Conservation (phyloP, 1,139 yeast species). For the Arxiozyma bovina region DNA sequence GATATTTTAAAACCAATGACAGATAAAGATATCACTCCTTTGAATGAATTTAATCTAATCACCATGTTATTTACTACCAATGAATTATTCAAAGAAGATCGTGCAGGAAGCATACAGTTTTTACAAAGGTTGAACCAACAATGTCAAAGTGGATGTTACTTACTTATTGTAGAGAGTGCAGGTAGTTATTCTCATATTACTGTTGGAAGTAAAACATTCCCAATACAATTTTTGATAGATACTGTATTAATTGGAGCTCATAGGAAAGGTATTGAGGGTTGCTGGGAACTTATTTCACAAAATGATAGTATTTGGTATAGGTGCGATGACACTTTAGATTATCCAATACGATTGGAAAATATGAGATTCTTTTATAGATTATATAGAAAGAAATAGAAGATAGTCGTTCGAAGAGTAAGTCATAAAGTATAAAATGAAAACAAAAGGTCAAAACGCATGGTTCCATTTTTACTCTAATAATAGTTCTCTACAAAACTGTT, state of each 20-base stretch:
- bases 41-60: constrained; percentile 37
- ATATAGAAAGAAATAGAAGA: constrained; percentile 41
- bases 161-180: constrained; percentile 77
- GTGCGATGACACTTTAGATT: constrained; percentile 44
- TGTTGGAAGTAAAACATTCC: constrained; percentile 67
- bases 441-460: not conserved
- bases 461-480: too few relatives aligned
- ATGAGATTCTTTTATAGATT: constrained; percentile 80
- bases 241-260: constrained; percentile 54
- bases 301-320: constrained; percentile 83
- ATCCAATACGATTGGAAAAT: constrained; percentile 69
- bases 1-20: constrained; percentile 38
- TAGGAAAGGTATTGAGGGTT: constrained; percentile 39
- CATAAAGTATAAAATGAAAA: too few relatives aligned
- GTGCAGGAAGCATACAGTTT: constrained; percentile 50
- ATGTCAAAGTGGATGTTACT: constrained; percentile 48
- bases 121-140: constrained; percentile 42
- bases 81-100: constrained; percentile 67
- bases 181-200: constrained; percentile 80
- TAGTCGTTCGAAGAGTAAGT: not conserved
- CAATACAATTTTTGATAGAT: constrained; percentile 72
- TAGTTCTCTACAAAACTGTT: too few relatives aligned
- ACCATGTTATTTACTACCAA: constrained; percentile 79
- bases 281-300: constrained; percentile 57
- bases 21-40: constrained; percentile 9